Conservation (phyloP, 257 asterid genomes). For the Solanum etuberosum region DNA sequence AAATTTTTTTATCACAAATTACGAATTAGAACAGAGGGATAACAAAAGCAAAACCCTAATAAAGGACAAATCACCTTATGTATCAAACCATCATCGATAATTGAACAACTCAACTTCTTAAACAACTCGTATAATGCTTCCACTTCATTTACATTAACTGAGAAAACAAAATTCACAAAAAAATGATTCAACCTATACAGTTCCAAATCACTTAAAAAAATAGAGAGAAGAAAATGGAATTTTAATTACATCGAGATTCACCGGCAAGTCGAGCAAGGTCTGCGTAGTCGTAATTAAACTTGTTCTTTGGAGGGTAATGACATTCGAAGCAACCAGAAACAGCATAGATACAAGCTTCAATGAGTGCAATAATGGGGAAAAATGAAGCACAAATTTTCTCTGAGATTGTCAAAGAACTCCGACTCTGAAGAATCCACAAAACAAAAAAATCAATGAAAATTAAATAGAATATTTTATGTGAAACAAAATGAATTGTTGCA, state of each 20-base stretch:
- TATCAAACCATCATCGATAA: slow-evolving; percentile 80
- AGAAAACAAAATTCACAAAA: background rate
- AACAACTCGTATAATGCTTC: slow-evolving; percentile 79
- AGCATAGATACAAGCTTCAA: slow-evolving; percentile 40
- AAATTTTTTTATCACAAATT: background rate
- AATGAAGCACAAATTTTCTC: slow-evolving; percentile 46
- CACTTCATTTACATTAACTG: slow-evolving; percentile 73
- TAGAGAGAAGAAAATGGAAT: background rate
- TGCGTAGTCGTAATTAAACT: slow-evolving; percentile 8
- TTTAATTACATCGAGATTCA: slow-evolving; percentile 54
- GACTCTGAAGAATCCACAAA: slow-evolving; percentile 5
- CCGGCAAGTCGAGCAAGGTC: slow-evolving; percentile 40
- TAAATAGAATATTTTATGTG: background rate
- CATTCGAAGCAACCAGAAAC: slow-evolving; percentile 43
- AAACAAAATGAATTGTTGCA: background rate
- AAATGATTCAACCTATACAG: background rate
- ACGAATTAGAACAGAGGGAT: background rate
- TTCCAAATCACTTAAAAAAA: background rate
- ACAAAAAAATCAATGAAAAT: background rate
- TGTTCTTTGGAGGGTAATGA: slow-evolving; percentile 1
- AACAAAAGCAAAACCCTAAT: background rate
- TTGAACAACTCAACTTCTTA: slow-evolving; percentile 69
- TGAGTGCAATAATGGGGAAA: slow-evolving; percentile 36
- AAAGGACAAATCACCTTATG: slow-evolving; percentile 41
- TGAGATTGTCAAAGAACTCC: slow-evolving; percentile 33